These are phyloP conservation scores for Pseudocercospora cruenta DNA, from an alignment of 2,329 filamentous ascomycete genomes.

Conservation along the genomic window DNA sequence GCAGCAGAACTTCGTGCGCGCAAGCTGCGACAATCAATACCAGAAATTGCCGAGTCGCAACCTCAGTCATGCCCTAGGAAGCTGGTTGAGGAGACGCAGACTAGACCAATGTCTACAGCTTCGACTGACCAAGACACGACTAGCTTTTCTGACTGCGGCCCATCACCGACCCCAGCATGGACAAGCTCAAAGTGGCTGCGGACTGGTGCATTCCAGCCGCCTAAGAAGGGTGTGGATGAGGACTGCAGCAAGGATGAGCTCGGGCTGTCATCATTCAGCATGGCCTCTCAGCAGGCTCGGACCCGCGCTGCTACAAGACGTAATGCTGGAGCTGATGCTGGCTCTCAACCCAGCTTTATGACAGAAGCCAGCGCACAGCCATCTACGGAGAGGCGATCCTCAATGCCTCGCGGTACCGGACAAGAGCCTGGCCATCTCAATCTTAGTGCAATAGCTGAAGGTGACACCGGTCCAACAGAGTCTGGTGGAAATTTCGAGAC, in stretches of 20 bases:
- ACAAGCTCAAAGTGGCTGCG: conserved; percentile 30
- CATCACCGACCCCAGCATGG: conserved; percentile 31
- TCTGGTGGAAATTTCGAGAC: conserved; percentile 5
- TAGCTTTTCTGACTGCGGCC: conserved; percentile 24
- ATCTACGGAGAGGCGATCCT: background rate
- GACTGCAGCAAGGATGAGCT: conserved; percentile 32
- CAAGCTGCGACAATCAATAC: background rate
- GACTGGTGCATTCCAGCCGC: conserved; percentile 23
- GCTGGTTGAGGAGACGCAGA: conserved; percentile 22
- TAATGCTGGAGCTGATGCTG: background rate
- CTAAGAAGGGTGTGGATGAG: conserved; percentile 26
- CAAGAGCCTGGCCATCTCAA: background rate
- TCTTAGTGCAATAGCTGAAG: background rate
- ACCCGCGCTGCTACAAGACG: background rate
- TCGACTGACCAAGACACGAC: conserved; percentile 10
- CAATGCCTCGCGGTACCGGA: background rate
- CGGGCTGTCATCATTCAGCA: conserved; percentile 25
- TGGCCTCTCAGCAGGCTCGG: conserved; percentile 21
- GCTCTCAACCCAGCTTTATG: background rate
- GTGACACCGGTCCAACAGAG: background rate
- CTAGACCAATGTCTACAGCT: background rate
- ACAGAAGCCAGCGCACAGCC: background rate
- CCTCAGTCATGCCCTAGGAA: conserved; percentile 22
- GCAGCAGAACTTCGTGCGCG: conserved; percentile 25
- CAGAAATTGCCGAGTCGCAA: conserved; percentile 10